Base-by-base conservation (phyloP, 495 filamentous ascomycete species). In the Apiosordaria backusii region DNA sequence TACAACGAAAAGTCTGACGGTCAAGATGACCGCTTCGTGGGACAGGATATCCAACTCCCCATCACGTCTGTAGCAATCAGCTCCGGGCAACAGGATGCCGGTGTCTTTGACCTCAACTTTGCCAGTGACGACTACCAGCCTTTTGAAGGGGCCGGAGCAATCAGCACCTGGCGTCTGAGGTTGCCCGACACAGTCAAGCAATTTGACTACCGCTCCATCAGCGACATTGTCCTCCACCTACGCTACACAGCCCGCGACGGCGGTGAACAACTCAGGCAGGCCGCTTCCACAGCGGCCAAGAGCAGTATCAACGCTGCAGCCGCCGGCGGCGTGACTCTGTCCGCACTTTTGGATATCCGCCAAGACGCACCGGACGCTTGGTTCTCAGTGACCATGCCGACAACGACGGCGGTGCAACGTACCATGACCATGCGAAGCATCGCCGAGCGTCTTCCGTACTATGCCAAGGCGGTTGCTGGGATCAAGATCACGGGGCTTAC, bases 91-190 rank as follows among this genome's bases (percentile, higher is more conserved):
- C n/a, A 52, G 10, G 79, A 81, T 60, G 54, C 55, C 10, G 76
- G 79, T 5, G 55, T 66, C 13, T 79, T 77, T 62, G 69, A 73
- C 10, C 55, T 77, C 26, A 45, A 66, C 62, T 74, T 75, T 65
- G 26, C 50, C 4, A 71, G 63, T 35, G 72, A 77, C 15, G 65
- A 70, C 24, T 81, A 77, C 64, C 13, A 72, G n/a, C 78, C 78
- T 18, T 79, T 81, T 25, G 78, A 81, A 66, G 78, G 76, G 25
- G 78, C 78, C 4, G 79, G 50, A 3, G 50, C 19, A 4, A 18
- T 53, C 4, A 5, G 4, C 50, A 21, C 3, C 16, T 53, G 50
- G 50, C 15, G 19, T 4, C 15, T 53, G 4, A 13, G 16, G 4
- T 13, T 53, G 4, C 50, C 50, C 4, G 16, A 3, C 16, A 13